Evolutionary conservation across 371 early-diverging fungal genomes (phyloP).

Genomic region (Lichtheimia ornata): DNA sequence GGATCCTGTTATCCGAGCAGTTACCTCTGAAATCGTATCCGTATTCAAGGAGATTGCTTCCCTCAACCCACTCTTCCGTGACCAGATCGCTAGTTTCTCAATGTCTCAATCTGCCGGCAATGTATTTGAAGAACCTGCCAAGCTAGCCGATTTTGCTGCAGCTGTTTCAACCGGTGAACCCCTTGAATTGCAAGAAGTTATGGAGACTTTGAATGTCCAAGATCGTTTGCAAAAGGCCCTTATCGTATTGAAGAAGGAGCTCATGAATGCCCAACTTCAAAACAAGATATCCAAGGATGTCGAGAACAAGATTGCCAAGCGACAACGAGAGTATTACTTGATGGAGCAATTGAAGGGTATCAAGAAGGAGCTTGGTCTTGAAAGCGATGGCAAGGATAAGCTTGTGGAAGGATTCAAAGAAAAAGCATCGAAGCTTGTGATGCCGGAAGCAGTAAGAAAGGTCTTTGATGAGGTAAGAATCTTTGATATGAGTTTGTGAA

Average conservation of each 20-base stretch:
- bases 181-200: slow-evolving; percentile 88
- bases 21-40: slow-evolving; percentile 94
- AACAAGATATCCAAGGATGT: slow-evolving; percentile 95
- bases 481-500: not conserved
- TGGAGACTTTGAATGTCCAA: slow-evolving; percentile 86
- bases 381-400: slow-evolving; percentile 96
- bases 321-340: slow-evolving; percentile 95
- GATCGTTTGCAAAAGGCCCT: slow-evolving; percentile 92
- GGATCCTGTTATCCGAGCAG: slow-evolving; percentile 86
- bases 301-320: slow-evolving; percentile 92
- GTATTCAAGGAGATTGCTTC: slow-evolving; percentile 94
- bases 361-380: slow-evolving; percentile 96
- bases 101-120: slow-evolving; percentile 95
- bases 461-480: slow-evolving; percentile 89
- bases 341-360: slow-evolving; percentile 99
- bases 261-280: slow-evolving; percentile 94
- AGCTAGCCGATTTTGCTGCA: slow-evolving; percentile 95
- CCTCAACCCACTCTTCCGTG: slow-evolving; percentile 92
- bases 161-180: slow-evolving; percentile 92
- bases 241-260: slow-evolving; percentile 92
- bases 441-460: slow-evolving; percentile 90
- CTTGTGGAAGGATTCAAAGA: slow-evolving; percentile 91
- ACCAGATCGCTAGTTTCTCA: slow-evolving; percentile 95
- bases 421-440: slow-evolving; percentile 75
- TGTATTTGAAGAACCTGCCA: slow-evolving; percentile 92